phyloP scores from a whole-genome alignment of 768 basidiomycete genomes.

The Phylloporus arenicola region DNA sequence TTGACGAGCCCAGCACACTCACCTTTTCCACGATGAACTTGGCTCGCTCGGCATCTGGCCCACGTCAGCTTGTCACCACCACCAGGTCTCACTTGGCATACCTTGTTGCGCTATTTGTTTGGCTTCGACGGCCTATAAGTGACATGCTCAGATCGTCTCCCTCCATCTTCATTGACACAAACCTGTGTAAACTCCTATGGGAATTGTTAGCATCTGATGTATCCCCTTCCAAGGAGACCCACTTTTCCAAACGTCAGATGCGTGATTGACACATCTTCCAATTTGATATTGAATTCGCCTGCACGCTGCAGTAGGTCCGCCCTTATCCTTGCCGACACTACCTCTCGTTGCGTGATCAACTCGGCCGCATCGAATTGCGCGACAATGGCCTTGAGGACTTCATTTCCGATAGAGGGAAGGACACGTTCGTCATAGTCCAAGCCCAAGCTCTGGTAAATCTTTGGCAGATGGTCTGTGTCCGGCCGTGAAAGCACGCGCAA shows the following conservation, averaged over 20 bases:
- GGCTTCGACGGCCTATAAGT: conserved; percentile 83
- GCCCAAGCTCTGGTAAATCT: conserved; percentile 93
- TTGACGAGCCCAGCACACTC: conserved; percentile 9
- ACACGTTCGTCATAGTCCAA: conserved; percentile 98
- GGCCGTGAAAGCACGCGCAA: conserved; percentile 93
- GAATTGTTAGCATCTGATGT: conserved; percentile 4
- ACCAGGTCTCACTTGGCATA: conserved; percentile 28
- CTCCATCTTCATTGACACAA: conserved; percentile 3
- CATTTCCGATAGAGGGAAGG: conserved; percentile 94
- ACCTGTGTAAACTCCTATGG: conserved; percentile 79
- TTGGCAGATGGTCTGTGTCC: conserved; percentile 79
- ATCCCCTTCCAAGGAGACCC: conserved; percentile 10
- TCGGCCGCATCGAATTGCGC: conserved; percentile 98
- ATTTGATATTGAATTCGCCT: conserved; percentile 89
- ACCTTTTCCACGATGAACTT: conserved; percentile 99
- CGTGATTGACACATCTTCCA: conserved; percentile 97
- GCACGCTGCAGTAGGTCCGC: conserved; percentile 90
- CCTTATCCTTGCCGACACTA: conserved; percentile 90
- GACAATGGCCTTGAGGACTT: conserved; percentile 96
- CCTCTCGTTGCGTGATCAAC: conserved; percentile 95
- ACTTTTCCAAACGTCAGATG: conserved; percentile 87
- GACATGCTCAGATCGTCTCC: background rate
- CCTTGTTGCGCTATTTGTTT: conserved; percentile 99
- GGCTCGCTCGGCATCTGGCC: conserved; percentile 90
- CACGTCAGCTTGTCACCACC: conserved; percentile 11